Percentiles rank a stretch among this genome's conserved stretches.
These are phyloP conservation scores for Arthroderma sp. DNA, from an alignment of 2,329 filamentous ascomycete genomes.

Conservation along the genomic window DNA sequence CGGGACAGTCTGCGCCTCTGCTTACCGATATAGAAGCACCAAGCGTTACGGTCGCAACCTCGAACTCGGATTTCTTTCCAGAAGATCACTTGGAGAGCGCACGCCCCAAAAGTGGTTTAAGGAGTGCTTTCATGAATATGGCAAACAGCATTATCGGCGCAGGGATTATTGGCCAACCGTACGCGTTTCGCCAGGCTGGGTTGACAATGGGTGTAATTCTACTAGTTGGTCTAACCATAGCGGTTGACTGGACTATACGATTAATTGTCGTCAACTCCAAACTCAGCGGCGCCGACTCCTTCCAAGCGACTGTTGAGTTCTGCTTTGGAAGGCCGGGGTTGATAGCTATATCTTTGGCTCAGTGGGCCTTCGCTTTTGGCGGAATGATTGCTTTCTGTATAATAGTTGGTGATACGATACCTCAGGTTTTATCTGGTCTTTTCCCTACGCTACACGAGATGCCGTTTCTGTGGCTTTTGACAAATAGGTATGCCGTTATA, in stretches of 20 bases:
- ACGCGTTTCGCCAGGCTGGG: constrained; percentile 88
- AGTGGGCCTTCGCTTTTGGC: constrained; percentile 97
- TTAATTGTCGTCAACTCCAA: constrained; percentile 97
- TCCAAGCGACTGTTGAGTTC: constrained; percentile 89
- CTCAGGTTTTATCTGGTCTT: constrained; percentile 69
- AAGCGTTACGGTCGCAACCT: constrained; percentile 56
- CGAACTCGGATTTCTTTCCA: constrained; percentile 40
- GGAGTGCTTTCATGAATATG: constrained; percentile 98
- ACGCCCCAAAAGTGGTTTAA: constrained; percentile 72
- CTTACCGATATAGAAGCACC: constrained; percentile 76
- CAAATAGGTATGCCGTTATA: constrained; percentile 71
- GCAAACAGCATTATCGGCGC: constrained; percentile 90
- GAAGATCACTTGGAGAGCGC: constrained; percentile 48
- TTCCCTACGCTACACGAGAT: constrained; percentile 62
- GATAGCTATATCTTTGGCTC: constrained; percentile 78
- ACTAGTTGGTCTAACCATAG: constrained; percentile 63
- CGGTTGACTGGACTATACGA: constrained; percentile 94
- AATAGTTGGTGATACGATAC: constrained; percentile 92
- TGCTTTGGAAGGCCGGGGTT: constrained; percentile 84
- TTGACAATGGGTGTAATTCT: constrained; percentile 67
- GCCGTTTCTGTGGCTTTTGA: constrained; percentile 69
- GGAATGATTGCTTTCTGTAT: constrained; percentile 98
- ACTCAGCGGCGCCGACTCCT: constrained; percentile 81
- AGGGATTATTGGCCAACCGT: constrained; percentile 71
- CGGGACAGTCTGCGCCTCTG: constrained; percentile 49